Conservation (phyloP, 176 grass and related monocot genomes). For the Avena insularis region DNA sequence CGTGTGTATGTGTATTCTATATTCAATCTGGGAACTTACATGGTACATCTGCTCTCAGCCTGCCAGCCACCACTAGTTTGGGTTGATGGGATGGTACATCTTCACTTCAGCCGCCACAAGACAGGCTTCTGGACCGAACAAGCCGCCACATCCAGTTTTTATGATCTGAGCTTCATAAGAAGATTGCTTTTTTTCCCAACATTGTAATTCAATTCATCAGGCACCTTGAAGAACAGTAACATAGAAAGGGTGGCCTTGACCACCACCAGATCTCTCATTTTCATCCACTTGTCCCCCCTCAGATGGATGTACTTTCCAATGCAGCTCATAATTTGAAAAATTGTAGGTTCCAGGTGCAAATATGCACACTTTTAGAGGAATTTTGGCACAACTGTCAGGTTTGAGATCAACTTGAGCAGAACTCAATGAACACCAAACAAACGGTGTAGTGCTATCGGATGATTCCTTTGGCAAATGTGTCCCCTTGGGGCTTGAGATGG, state of each 20-base stretch:
- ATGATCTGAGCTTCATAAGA: conserved; percentile 19
- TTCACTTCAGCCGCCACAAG: background rate
- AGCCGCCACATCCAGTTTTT: background rate
- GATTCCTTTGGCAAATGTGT: conserved; percentile 50
- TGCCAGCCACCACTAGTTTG: conserved; percentile 12
- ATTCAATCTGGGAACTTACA: conserved; percentile 28
- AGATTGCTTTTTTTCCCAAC: background rate
- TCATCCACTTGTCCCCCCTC: conserved; percentile 43
- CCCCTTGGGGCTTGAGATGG: conserved; percentile 57
- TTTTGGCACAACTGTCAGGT: conserved; percentile 59
- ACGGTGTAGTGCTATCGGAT: conserved; percentile 65
- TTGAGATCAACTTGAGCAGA: conserved; percentile 64
- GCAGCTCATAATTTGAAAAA: conserved; percentile 92
- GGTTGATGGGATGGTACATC: background rate
- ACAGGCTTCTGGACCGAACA: background rate
- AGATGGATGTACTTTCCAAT: conserved; percentile 62
- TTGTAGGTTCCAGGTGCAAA: conserved; percentile 88
- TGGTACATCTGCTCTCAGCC: conserved; percentile 1
- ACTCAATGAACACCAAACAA: conserved; percentile 87
- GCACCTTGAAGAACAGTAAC: conserved; percentile 65
- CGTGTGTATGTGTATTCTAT: conserved; percentile 27
- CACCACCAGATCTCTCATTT: conserved; percentile 44
- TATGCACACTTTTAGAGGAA: conserved; percentile 82
- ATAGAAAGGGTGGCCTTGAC: conserved; percentile 79
- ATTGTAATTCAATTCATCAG: conserved; percentile 41